Evolutionary conservation across 768 basidiomycete genomes (phyloP), one percentile per base, ranked within the genome.

Genomic region (Glaciozyma antarctica): DNA sequence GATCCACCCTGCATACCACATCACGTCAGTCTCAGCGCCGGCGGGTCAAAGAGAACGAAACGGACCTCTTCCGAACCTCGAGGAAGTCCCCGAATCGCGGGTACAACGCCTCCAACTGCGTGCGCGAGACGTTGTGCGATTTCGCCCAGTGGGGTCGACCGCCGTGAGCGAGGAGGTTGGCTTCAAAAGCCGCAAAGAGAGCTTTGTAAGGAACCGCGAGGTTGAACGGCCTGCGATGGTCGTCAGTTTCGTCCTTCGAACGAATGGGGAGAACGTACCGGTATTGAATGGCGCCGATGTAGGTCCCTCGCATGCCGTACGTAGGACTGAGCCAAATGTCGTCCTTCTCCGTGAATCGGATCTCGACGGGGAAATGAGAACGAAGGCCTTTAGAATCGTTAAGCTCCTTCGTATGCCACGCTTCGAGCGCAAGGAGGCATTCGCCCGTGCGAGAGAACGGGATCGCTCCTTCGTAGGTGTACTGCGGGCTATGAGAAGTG

Each of bases 131-230:
- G 28, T 78, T 78, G 75, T 97, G 94, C 26, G 88, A 82, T 77
- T 98, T 98, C 0, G 92, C 94, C 94, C 94, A 98, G 78, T 98
- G 94, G 13, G 94, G 92, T 55, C 88, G 81, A 9, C 91, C 94
- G 51, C 82, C 81, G 77, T 91, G 81, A 34, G 79, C 80, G 26
- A 79, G 75, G 64, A 93, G 75, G 71, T 92, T 86, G 19, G 75
- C 71, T 75, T 93, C 89, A 74, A 89, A 95, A 30, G 80, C 81
- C 54, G 80, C 77, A 76, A 97, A 94, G 58, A 90, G 79, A 62
- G 80, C 78, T 63, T 84, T 84, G 78, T 94, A 95, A 21, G 89
- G 79, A 75, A 68, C 90, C 72, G 73, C 90, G 86, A 41, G 76
- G 73, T 76, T 93, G 90, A 74, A 89, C 90, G 49, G 81, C 80